Evolutionary conservation across 2,329 filamentous ascomycete species (phyloP), one percentile per base, ranked within the genome.

Genomic region (Ophiostoma novo-ulmi): DNA sequence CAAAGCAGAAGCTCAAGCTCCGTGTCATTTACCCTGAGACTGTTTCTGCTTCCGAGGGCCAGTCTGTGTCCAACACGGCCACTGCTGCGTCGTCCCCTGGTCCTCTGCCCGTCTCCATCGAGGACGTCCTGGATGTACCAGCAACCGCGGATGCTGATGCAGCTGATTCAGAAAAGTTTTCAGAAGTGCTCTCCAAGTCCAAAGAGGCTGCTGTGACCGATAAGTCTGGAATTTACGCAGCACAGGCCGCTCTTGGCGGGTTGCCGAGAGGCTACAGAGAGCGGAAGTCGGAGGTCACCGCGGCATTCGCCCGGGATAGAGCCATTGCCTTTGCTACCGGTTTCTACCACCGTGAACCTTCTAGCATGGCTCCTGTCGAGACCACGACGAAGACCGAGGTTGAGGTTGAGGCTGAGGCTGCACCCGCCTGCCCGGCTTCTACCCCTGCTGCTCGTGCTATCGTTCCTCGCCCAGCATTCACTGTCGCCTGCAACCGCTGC

Each of bases 1-100:
- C 95, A 52, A 99, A 99, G 85, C 89, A 94, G 75, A 99, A 98
- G 89, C 89, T 99, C 75, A 94, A 95, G 80, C 87, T 99, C 72
- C 92, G 89, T 75, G 90, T 91, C 52, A 89, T 87, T 52, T 38
- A 70, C 31, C 71, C 74, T 31, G 66, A 68, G 11, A 10, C 13
- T 10, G 22, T 2, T 14, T n/a, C 10, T 14, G 65, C 14, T 39
- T 13, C 41, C 14, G 26, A 68, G 41, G 44, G 14, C 14, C n/a
- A 5, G 65, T 17, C 38, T 6, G n/a, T 20, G 11, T 44, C 65
- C 22, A 44, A 44, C 44, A 48, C 14, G 11, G 58, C 31, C 36
- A 55, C 58, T 20, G 69, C 77, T 22, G 67, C 44, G 22, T 69
- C 44, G 3, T 44, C 44, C 5, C 39, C 67, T 14, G 68, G 38